These are phyloP conservation scores for Paecilomyces sp. DNA, from an alignment of 2,329 filamentous ascomycete genomes.

Conservation along the genomic window DNA sequence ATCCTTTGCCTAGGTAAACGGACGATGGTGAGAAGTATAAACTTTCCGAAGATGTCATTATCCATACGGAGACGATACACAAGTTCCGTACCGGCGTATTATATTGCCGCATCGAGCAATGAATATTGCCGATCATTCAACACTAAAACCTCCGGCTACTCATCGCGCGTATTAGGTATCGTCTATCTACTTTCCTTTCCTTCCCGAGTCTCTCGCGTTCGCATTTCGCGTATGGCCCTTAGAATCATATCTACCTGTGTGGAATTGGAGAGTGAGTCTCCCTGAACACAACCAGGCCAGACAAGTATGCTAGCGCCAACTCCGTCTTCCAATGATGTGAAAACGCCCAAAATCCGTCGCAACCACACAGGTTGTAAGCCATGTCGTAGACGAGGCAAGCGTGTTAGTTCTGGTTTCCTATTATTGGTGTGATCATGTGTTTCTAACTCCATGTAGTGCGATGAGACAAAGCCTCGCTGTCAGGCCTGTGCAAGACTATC, in stretches of 20 bases:
- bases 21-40: no score
- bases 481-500: conserved; percentile 6
- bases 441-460: conserved; percentile 5
- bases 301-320: neutral
- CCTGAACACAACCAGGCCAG: neutral
- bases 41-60: no score
- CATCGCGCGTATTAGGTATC: no score
- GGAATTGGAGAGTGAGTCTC: neutral
- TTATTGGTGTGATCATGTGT: neutral
- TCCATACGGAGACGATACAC: no score
- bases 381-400: conserved; percentile 10
- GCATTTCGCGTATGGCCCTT: no score
- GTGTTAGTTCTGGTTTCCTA: neutral
- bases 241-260: neutral
- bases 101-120: no score
- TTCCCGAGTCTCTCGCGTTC: no score
- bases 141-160: no score
- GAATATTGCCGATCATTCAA: no score
- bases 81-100: no score
- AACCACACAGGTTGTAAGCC: conserved; percentile 8
- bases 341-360: conserved; percentile 1
- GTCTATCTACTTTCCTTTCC: no score
- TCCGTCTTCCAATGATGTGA: neutral
- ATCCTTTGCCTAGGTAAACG: no score
- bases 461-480: conserved; percentile 9